phyloP scores from a whole-genome alignment of 176 grass and related monocot genomes.

The Pharus latifolius region DNA sequence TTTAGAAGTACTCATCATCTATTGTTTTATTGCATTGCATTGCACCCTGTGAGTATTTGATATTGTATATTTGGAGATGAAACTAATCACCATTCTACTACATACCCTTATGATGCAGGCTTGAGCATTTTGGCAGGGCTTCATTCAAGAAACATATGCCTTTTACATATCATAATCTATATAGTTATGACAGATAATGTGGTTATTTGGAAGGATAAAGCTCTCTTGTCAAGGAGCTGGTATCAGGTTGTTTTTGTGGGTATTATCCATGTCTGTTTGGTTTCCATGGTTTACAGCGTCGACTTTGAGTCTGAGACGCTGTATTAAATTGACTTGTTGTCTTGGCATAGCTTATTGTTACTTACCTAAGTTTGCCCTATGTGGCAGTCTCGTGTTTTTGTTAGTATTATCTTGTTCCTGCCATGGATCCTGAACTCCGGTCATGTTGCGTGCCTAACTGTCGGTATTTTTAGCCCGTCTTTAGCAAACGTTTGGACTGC shows the following conservation, averaged over 20 bases:
- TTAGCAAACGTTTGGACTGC: too few species aligned
- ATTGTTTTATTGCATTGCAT: background rate
- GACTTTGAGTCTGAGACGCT: background rate
- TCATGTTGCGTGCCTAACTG: too few species aligned
- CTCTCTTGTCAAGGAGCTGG: slow-evolving; percentile 21
- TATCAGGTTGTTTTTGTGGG: slow-evolving; percentile 40
- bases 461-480: too few species aligned
- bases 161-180: slow-evolving; percentile 16
- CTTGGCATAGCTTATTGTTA: slow-evolving; percentile 12
- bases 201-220: slow-evolving; percentile 19
- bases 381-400: too few species aligned
- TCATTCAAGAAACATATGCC: background rate
- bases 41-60: background rate
- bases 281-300: background rate
- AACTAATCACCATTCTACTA: slow-evolving; percentile 8
- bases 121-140: slow-evolving; percentile 28
- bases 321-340: slow-evolving; percentile 18
- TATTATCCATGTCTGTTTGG: background rate
- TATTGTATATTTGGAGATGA: too few species aligned
- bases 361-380: background rate
- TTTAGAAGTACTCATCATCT: too few species aligned
- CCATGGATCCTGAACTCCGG: too few species aligned
- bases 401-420: too few species aligned
- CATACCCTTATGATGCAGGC: too few species aligned
- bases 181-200: slow-evolving; percentile 35